A percentile compares a stretch with the other conserved stretches of the same genome.
These are phyloP conservation scores for Anaeromyces robustus DNA, from an alignment of 192 early-diverging fungal species.

Conservation along the genomic window DNA sequence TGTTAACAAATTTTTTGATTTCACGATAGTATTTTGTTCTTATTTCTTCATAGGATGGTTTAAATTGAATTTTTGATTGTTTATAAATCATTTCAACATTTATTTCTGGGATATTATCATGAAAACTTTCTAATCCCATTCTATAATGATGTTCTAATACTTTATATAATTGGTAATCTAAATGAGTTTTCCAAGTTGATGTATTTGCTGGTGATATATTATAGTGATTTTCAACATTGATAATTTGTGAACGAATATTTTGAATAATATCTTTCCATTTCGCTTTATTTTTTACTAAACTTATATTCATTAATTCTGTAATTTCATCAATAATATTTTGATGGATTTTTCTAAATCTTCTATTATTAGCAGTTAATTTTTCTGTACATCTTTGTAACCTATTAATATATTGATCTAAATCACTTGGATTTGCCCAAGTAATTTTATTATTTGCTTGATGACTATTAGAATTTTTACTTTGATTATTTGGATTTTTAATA, in stretches of 20 bases:
- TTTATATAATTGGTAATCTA: slow-evolving; percentile 42
- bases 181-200: slow-evolving; percentile 31
- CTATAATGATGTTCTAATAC: slow-evolving; percentile 32
- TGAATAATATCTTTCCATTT: slow-evolving; percentile 35
- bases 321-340: slow-evolving; percentile 20
- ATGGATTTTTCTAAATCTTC: slow-evolving; percentile 25
- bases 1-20: slow-evolving; percentile 43
- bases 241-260: slow-evolving; percentile 20
- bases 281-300: slow-evolving; percentile 26
- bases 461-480: background rate
- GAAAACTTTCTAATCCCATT: slow-evolving; percentile 25
- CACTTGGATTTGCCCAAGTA: slow-evolving; percentile 19
- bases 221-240: slow-evolving; percentile 2
- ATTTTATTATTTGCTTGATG: slow-evolving; percentile 9
- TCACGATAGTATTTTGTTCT: slow-evolving; percentile 46
- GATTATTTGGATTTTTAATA: slow-evolving; percentile 18
- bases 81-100: slow-evolving; percentile 37
- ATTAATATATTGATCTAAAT: slow-evolving; percentile 26
- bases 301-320: slow-evolving; percentile 15
- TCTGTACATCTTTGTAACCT: slow-evolving; percentile 22
- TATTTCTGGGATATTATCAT: slow-evolving; percentile 30
- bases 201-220: slow-evolving; percentile 20
- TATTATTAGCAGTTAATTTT: slow-evolving; percentile 23
- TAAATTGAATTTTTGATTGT: slow-evolving; percentile 29
- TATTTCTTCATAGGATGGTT: slow-evolving; percentile 40